These are phyloP conservation scores for Thuidium tamariscinum DNA, from an alignment of 225 moss, liverwort and hornwort genomes.

Conservation along the genomic window DNA sequence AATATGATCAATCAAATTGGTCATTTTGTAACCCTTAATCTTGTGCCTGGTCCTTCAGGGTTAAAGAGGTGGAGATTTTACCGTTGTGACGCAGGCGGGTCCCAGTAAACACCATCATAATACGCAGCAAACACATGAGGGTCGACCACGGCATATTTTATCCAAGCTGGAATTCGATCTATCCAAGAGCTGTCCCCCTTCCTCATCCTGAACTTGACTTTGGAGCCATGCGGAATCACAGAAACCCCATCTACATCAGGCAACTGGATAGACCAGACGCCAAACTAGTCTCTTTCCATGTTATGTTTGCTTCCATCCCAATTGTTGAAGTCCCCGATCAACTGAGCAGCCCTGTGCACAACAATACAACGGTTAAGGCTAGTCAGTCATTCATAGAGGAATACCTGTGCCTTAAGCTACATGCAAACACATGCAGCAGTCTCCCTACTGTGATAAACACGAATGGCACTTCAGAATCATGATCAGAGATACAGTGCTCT, in stretches of 20 bases:
- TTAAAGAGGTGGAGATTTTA: not conserved
- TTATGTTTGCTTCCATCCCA: conserved; percentile 68
- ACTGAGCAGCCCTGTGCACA: conserved; percentile 61
- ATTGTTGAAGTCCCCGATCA: conserved; percentile 87
- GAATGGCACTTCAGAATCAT: not conserved
- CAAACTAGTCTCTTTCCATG: conserved; percentile 82
- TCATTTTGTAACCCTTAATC: not conserved
- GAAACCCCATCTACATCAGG: conserved; percentile 58
- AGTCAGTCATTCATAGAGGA: not conserved
- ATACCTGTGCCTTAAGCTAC: not conserved
- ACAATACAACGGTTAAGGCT: not conserved
- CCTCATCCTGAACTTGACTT: conserved; percentile 73
- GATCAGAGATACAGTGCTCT: not conserved
- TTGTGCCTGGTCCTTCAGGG: too few relatives aligned
- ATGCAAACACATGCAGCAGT: not conserved
- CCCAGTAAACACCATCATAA: conserved; percentile 92
- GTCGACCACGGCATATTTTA: conserved; percentile 68
- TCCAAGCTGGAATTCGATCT: conserved; percentile 93
- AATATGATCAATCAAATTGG: not conserved
- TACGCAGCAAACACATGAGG: conserved; percentile 63
- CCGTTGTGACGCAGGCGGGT: conserved; percentile 66
- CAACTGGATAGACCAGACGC: conserved; percentile 77
- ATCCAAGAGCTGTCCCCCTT: conserved; percentile 68
- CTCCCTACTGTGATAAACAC: not conserved
- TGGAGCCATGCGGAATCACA: conserved; percentile 78